A percentile compares a stretch with the other conserved stretches of the same genome.
These are phyloP conservation scores for Yarrowia bubula DNA, from an alignment of 805 yeast genomes.

Conservation along the genomic window DNA sequence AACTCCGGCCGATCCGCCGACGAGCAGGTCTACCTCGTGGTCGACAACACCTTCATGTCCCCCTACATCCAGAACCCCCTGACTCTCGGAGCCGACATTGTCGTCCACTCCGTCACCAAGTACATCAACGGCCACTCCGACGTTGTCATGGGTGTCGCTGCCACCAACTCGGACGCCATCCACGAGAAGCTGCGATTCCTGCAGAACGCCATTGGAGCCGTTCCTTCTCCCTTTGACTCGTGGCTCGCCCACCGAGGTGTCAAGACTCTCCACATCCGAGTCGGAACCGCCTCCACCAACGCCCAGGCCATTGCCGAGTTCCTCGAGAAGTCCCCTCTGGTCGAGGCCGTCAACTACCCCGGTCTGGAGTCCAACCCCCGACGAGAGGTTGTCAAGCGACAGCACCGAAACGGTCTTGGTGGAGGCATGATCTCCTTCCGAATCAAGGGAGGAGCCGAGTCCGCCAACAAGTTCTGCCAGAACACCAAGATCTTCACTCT, in stretches of 20 bases:
- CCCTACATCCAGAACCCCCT: constrained; percentile 87
- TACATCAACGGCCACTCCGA: constrained; percentile 92
- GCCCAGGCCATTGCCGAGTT: constrained; percentile 71
- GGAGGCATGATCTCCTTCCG: constrained; percentile 92
- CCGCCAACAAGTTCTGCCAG: constrained; percentile 71
- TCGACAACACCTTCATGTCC: constrained; percentile 85
- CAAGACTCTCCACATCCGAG: constrained; percentile 81
- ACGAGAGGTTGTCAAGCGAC: constrained; percentile 62
- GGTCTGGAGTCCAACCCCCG: constrained; percentile 67
- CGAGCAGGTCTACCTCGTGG: constrained; percentile 54
- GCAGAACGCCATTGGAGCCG: constrained; percentile 85
- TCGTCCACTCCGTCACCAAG: constrained; percentile 85
- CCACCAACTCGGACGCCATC: constrained; percentile 59
- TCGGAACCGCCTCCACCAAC: constrained; percentile 60
- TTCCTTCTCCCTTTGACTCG: constrained; percentile 86
- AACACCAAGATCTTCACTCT: constrained; percentile 73
- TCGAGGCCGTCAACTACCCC: constrained; percentile 75
- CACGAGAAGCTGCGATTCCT: constrained; percentile 68
- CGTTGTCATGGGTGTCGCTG: constrained; percentile 82
- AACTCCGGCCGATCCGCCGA: constrained; percentile 48
- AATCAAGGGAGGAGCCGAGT: constrained; percentile 75
- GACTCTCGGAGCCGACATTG: constrained; percentile 79
- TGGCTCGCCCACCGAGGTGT: constrained; percentile 93
- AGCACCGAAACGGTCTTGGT: constrained; percentile 81
- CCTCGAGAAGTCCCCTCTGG: constrained; percentile 49